phyloP scores from a whole-genome alignment of 2,329 filamentous ascomycete species.

The Coniochaeta prunicola region DNA sequence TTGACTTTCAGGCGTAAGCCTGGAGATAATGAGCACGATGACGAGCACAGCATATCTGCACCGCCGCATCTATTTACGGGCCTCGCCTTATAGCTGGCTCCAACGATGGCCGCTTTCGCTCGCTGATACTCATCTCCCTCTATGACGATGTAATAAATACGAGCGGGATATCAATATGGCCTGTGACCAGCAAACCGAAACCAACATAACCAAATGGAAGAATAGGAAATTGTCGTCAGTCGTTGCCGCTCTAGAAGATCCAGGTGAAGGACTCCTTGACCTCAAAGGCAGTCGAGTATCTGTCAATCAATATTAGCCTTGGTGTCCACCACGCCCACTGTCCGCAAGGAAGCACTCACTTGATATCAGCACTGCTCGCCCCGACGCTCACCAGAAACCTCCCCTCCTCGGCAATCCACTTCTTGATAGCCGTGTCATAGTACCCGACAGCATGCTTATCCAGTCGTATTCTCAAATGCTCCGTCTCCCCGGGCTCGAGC shows the following conservation, averaged over 20 bases:
- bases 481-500: slow-evolving; percentile 48
- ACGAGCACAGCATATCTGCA: too few relatives aligned
- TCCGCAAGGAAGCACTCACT: slow-evolving; percentile 38
- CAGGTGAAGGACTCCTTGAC: slow-evolving; percentile 60
- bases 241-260: slow-evolving; percentile 39
- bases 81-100: too few relatives aligned
- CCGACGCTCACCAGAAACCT: slow-evolving; percentile 54
- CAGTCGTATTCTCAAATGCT: slow-evolving; percentile 35
- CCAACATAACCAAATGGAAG: background rate
- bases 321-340: too few relatives aligned
- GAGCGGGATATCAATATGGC: background rate
- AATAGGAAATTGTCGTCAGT: background rate
- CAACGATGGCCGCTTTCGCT: too few relatives aligned
- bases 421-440: slow-evolving; percentile 50
- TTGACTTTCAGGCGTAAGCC: too few relatives aligned
- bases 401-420: slow-evolving; percentile 62
- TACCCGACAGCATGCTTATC: slow-evolving; percentile 51
- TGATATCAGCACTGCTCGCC: slow-evolving; percentile 55
- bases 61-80: too few relatives aligned
- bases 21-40: too few relatives aligned
- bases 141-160: background rate
- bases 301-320: slow-evolving; percentile 15
- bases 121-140: too few relatives aligned
- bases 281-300: slow-evolving; percentile 37
- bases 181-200: background rate